Conservation (phyloP, 2,329 filamentous ascomycete species). For the Paraconiothyrium brasiliense region DNA sequence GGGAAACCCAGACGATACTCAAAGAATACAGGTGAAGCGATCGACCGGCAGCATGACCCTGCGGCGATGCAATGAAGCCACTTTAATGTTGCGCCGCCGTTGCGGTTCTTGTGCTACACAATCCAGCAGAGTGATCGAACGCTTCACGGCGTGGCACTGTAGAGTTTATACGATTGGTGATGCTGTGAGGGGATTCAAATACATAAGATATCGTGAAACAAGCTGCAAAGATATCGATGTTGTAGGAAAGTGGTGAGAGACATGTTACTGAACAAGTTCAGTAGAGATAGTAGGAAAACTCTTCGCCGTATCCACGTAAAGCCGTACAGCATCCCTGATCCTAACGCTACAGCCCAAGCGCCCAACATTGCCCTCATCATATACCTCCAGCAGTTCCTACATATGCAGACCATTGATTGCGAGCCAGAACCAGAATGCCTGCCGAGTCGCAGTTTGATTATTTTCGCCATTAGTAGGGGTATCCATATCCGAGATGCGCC, state of each 20-base stretch:
- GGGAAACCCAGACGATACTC: neutral
- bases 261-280: constrained; percentile 24
- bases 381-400: constrained; percentile 29
- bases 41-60: neutral
- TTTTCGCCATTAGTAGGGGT: constrained; percentile 51
- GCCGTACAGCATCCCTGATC: constrained; percentile 40
- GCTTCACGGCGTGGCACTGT: constrained; percentile 18
- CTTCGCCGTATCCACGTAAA: constrained; percentile 49
- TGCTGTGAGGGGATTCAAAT: constrained; percentile 34
- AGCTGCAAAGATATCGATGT: constrained; percentile 41
- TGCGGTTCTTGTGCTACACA: constrained; percentile 1
- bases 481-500: constrained; percentile 50
- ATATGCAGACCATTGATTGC: constrained; percentile 36
- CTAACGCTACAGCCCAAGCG: constrained; percentile 36
- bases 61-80: neutral
- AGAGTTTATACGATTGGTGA: constrained; percentile 33
- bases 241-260: constrained; percentile 32
- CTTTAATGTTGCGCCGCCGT: neutral
- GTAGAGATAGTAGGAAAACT: constrained; percentile 32
- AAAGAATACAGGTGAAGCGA: neutral
- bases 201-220: constrained; percentile 44
- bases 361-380: constrained; percentile 45
- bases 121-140: neutral
- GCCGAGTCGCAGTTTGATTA: constrained; percentile 44
- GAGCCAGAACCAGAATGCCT: constrained; percentile 33